These are phyloP conservation scores for Tetrahymena malaccensis DNA, from an alignment of 73 alveolate genomes.

Conservation along the genomic window DNA sequence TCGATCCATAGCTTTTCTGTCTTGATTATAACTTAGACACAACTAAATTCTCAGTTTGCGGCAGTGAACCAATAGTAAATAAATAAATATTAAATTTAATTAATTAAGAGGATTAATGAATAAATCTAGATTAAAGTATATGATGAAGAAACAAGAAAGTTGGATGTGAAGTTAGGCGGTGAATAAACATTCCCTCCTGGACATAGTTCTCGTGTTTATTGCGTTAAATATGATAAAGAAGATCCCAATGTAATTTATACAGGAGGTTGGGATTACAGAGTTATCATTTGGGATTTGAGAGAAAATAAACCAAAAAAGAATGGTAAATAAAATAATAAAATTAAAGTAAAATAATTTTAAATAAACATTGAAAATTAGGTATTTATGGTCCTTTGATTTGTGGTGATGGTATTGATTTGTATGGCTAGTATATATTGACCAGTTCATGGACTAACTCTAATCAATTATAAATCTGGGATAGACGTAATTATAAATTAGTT, in stretches of 20 bases:
- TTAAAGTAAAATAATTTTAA: no score
- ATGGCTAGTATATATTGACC: conserved; percentile 55
- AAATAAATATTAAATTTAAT: background rate
- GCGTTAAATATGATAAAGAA: conserved; percentile 47
- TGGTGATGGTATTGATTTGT: conserved; percentile 87
- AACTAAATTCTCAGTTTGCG: conserved; percentile 48
- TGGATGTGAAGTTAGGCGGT: conserved; percentile 35
- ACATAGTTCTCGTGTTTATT: conserved; percentile 38
- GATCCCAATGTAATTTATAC: conserved; percentile 62
- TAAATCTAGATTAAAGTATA: conserved; percentile 20
- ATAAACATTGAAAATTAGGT: background rate
- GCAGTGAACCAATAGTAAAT: conserved; percentile 35
- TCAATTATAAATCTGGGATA: conserved; percentile 22
- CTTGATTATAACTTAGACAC: conserved; percentile 94
- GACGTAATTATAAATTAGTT: conserved; percentile 53
- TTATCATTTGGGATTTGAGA: conserved; percentile 61
- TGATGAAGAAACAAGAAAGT: conserved; percentile 49
- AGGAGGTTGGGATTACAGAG: conserved; percentile 83
- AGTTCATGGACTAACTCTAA: conserved; percentile 58
- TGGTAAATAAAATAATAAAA: background rate
- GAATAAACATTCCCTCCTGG: conserved; percentile 53
- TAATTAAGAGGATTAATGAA: background rate
- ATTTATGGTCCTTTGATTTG: conserved; percentile 86
- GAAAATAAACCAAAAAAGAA: conserved; percentile 56
- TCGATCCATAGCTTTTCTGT: conserved; percentile 76